Evolutionary conservation across 495 filamentous ascomycete genomes (phyloP).

Genomic region (Daldinia vernicosa): DNA sequence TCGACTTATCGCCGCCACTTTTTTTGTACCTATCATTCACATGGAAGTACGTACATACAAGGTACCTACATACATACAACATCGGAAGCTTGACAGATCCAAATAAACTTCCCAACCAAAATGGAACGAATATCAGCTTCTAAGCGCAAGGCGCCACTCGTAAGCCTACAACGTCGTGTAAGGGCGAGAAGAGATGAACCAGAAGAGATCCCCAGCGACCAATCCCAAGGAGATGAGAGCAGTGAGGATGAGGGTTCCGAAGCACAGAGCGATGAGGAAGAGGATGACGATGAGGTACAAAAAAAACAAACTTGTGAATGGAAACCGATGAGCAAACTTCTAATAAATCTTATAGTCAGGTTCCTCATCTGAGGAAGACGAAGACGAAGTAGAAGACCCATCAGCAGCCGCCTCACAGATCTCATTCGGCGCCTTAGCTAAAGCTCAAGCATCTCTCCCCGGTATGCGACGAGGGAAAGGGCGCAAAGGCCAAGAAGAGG

Average conservation of each 20-base stretch:
- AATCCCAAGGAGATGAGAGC: slow-evolving; percentile 45
- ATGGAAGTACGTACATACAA: too few species aligned
- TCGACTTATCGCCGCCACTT: slow-evolving; percentile 12
- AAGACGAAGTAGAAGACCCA: slow-evolving; percentile 49
- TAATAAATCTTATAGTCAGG: slow-evolving; percentile 18
- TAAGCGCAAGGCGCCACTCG: slow-evolving; percentile 38
- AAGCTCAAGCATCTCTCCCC: slow-evolving; percentile 76
- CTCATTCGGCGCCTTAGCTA: slow-evolving; percentile 87
- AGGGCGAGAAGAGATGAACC: slow-evolving; percentile 65
- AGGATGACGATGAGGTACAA: slow-evolving; percentile 23
- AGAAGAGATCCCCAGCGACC: slow-evolving; percentile 51
- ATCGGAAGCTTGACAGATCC: background rate
- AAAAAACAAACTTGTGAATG: background rate
- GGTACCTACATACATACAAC: slow-evolving; percentile 1
- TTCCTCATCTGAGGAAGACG: slow-evolving; percentile 40
- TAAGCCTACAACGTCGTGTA: slow-evolving; percentile 66
- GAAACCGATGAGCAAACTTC: background rate
- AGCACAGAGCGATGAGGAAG: slow-evolving; percentile 41
- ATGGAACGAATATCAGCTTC: slow-evolving; percentile 16
- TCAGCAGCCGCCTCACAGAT: slow-evolving; percentile 60
- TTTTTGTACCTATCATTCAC: slow-evolving; percentile 3
- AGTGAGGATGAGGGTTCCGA: slow-evolving; percentile 47
- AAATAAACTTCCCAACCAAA: background rate
- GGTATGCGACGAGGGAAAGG: slow-evolving; percentile 37
- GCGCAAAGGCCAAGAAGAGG: slow-evolving; percentile 47